phyloP scores from a whole-genome alignment of 2,329 filamentous ascomycete genomes.

The Colletotrichum limetticola region DNA sequence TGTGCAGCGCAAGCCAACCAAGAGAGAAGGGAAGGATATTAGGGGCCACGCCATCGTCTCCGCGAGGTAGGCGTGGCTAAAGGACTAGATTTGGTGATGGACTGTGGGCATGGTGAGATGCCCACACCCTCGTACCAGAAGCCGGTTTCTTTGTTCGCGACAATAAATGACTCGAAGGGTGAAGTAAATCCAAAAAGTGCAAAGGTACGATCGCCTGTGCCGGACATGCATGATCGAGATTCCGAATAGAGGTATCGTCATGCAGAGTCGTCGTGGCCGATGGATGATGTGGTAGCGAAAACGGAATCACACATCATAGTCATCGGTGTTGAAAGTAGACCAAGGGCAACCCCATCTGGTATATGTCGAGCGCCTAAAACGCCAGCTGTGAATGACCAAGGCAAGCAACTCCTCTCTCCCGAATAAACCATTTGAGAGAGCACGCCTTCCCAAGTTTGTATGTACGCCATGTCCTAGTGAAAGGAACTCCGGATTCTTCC shows the following conservation, averaged over 20 bases:
- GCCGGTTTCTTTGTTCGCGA: conserved; percentile 26
- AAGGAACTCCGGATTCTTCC: not conserved
- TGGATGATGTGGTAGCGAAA: conserved; percentile 40
- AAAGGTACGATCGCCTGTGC: conserved; percentile 65
- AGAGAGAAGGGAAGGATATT: conserved; percentile 28
- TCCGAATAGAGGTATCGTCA: conserved; percentile 63
- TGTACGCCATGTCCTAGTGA: conserved; percentile 29
- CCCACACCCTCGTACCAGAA: conserved; percentile 15
- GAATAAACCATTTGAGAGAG: conserved; percentile 24
- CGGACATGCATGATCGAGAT: conserved; percentile 69
- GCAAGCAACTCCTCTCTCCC: conserved; percentile 31
- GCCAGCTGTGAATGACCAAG: conserved; percentile 36
- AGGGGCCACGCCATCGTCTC: conserved; percentile 30
- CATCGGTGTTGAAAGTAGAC: conserved; percentile 36
- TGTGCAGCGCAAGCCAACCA: conserved; percentile 33
- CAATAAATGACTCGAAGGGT: conserved; percentile 34
- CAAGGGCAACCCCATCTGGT: conserved; percentile 38
- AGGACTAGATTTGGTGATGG: conserved; percentile 9
- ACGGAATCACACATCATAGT: conserved; percentile 36
- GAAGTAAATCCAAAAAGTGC: conserved; percentile 43
- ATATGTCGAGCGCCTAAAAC: conserved; percentile 36
- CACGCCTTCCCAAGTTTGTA: conserved; percentile 20
- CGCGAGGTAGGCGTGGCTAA: conserved; percentile 5
- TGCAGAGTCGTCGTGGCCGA: conserved; percentile 66
- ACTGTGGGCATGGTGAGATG: not conserved